phyloP scores from a whole-genome alignment of 257 asterid species.

The Hygrophila difformis region DNA sequence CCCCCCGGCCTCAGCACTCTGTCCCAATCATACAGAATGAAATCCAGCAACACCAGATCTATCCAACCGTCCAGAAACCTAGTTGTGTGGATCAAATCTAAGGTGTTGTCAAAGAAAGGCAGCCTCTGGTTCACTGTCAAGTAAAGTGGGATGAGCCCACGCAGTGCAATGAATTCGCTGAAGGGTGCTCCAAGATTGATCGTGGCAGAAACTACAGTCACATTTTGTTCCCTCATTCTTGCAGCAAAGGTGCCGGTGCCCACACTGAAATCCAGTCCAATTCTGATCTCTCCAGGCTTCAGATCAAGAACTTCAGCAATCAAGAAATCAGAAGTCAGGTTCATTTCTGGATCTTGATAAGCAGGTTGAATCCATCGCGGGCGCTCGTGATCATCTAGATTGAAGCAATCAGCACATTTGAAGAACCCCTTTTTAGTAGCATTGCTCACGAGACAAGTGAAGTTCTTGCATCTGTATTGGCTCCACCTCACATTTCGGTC shows the following conservation, averaged over 20 bases:
- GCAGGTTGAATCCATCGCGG: slow-evolving; percentile 43
- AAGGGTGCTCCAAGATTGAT: slow-evolving; percentile 64
- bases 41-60: slow-evolving; percentile 47
- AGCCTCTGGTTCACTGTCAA: slow-evolving; percentile 54
- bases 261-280: slow-evolving; percentile 52
- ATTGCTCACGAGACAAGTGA: slow-evolving; percentile 36
- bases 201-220: slow-evolving; percentile 44
- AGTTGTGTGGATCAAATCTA: slow-evolving; percentile 58
- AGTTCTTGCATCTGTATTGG: slow-evolving; percentile 49
- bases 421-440: slow-evolving; percentile 40
- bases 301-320: slow-evolving; percentile 39
- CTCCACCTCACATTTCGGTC: slow-evolving; percentile 54
- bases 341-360: slow-evolving; percentile 22
- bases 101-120: slow-evolving; percentile 61
- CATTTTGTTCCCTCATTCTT: slow-evolving; percentile 44
- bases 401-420: slow-evolving; percentile 55
- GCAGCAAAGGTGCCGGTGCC: slow-evolving; percentile 70
- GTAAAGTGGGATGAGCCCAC: slow-evolving; percentile 52
- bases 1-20: slow-evolving; percentile 73
- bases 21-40: slow-evolving; percentile 56
- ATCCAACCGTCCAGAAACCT: slow-evolving; percentile 68
- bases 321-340: slow-evolving; percentile 35
- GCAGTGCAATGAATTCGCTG: slow-evolving; percentile 45
- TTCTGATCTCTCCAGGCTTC: slow-evolving; percentile 43
- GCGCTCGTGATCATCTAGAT: slow-evolving; percentile 37